Conservation (phyloP, 768 basidiomycete species). For the Chalciporus piperatus region DNA sequence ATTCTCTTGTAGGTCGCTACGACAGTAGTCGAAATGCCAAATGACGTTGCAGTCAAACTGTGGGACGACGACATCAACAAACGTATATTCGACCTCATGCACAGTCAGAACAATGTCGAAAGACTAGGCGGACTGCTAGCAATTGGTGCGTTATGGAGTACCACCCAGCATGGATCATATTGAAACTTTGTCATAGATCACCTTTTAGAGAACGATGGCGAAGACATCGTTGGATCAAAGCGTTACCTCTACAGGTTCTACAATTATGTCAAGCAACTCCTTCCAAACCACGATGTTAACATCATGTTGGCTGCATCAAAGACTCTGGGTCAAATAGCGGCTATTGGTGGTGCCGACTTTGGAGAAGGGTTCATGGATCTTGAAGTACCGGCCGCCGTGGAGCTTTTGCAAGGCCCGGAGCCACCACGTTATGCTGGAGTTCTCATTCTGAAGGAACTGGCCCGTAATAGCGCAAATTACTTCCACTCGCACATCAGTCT, state of each 20-base stretch:
- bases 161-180: constrained; percentile 4
- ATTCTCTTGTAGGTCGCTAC: constrained; percentile 55
- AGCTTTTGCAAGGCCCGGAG: constrained; percentile 73
- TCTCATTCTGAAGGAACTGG: constrained; percentile 90
- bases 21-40: constrained; percentile 75
- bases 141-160: constrained; percentile 57
- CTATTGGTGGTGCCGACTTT: constrained; percentile 78
- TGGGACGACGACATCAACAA: constrained; percentile 86
- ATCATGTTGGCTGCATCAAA: constrained; percentile 96
- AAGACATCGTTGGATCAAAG: constrained; percentile 80
- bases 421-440: constrained; percentile 90
- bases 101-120: constrained; percentile 74
- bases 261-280: constrained; percentile 90
- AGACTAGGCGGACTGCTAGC: constrained; percentile 85
- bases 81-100: constrained; percentile 77
- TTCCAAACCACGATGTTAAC: constrained; percentile 86
- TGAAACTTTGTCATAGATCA: constrained; percentile 45
- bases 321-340: constrained; percentile 83
- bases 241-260: constrained; percentile 82
- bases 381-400: constrained; percentile 83
- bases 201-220: constrained; percentile 71
- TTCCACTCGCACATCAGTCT: constrained; percentile 86
- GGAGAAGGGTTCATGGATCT: constrained; percentile 88
- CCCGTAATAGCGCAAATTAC: constrained; percentile 80
- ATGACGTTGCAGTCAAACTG: constrained; percentile 75